Conservation (phyloP, 345 rosid genomes). For the Erodium maritimum region DNA sequence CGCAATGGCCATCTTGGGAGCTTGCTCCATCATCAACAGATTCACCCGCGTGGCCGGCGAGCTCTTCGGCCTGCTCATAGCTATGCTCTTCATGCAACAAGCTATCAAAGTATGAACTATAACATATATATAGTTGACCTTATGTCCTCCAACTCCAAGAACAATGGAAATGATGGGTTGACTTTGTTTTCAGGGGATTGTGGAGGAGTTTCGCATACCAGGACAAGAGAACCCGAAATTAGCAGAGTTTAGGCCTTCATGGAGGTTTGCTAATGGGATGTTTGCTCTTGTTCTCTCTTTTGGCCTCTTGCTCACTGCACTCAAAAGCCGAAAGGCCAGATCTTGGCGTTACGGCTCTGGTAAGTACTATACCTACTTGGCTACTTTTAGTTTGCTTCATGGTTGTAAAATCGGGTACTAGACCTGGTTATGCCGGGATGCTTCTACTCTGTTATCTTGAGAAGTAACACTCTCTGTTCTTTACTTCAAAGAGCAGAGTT, state of each 20-base stretch:
- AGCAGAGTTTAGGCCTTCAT: conserved; percentile 46
- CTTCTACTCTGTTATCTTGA: no score
- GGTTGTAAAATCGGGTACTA: no score
- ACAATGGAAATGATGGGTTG: no score
- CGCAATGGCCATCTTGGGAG: conserved; percentile 74
- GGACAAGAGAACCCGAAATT: conserved; percentile 39
- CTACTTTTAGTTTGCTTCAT: no score
- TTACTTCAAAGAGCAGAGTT: no score
- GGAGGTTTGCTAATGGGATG: conserved; percentile 98
- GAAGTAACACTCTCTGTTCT: no score
- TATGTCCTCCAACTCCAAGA: no score
- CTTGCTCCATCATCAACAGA: conserved; percentile 90
- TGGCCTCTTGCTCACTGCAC: conserved; percentile 72
- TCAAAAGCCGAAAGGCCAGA: conserved; percentile 77
- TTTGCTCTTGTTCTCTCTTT: conserved; percentile 81
- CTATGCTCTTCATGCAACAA: conserved; percentile 98
- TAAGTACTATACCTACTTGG: conserved; percentile 20
- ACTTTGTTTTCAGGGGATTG: conserved; percentile 76
- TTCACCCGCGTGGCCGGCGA: conserved; percentile 95
- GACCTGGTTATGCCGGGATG: no score
- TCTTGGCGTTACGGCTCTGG: conserved; percentile 95
- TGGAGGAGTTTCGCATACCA: conserved; percentile 81
- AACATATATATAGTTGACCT: no score
- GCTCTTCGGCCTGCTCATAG: conserved; percentile 88
- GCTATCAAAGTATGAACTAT: conserved; percentile 84